Evolutionary conservation across 73 alveolate genomes (phyloP).

Genomic region (Tetrahymena malaccensis): DNA sequence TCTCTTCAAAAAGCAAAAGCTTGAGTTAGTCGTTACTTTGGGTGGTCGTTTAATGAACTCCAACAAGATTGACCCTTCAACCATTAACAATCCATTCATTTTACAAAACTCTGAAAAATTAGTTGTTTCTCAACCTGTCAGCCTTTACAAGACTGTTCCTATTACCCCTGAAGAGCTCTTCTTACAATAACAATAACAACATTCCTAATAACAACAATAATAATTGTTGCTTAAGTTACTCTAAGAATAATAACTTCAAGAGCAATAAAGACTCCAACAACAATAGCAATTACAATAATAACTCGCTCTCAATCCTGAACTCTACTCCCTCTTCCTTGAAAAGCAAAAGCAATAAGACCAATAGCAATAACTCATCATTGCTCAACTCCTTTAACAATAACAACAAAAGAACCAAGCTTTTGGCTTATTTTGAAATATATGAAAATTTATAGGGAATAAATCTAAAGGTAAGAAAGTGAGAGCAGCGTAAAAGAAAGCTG

Average conservation of each 20-base stretch:
- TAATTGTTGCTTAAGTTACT: background rate
- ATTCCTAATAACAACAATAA: background rate
- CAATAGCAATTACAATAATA: background rate
- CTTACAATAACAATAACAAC: conserved; percentile 16
- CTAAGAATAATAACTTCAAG: background rate
- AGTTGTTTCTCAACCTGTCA: background rate
- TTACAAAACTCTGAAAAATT: background rate
- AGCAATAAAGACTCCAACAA: background rate
- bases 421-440: background rate
- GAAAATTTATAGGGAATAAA: background rate
- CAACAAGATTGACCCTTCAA: background rate
- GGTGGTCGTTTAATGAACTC: background rate
- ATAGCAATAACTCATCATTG: background rate
- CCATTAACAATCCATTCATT: background rate
- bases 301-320: background rate
- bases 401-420: background rate
- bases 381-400: background rate
- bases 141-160: background rate
- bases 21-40: background rate
- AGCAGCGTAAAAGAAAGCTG: background rate
- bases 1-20: background rate
- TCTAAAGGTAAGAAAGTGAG: background rate
- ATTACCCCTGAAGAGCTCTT: background rate
- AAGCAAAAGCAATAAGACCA: conserved; percentile 1
- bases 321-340: background rate